These are phyloP conservation scores for Saturnispora kantuleensis DNA, from an alignment of 805 yeast genomes.

Conservation along the genomic window DNA sequence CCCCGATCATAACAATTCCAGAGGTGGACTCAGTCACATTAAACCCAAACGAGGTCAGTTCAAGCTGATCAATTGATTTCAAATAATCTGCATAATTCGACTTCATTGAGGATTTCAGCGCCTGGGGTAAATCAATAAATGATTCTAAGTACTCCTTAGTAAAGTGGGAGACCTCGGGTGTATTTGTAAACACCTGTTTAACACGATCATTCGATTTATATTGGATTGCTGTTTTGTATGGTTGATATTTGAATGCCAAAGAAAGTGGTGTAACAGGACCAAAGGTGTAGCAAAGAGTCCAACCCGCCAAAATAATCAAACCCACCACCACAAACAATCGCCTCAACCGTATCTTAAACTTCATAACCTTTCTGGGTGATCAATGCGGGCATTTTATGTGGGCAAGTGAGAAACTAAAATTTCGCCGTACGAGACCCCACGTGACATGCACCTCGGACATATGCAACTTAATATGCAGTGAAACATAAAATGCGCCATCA, in stretches of 20 bases:
- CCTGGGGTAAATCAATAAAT: conserved; percentile 5
- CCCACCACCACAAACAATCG: no score
- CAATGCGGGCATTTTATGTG: neutral
- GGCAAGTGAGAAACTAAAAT: no score
- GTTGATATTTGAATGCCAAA: neutral
- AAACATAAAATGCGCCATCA: no score
- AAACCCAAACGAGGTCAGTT: conserved; percentile 27
- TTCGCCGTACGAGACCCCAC: no score
- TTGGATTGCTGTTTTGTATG: neutral
- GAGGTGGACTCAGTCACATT: neutral
- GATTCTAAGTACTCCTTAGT: conserved; percentile 6
- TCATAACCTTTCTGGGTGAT: neutral
- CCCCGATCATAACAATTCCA: conserved; percentile 44
- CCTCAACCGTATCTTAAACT: neutral
- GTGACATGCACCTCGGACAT: no score
- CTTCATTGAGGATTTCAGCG: neutral
- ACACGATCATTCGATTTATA: neutral
- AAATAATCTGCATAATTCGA: conserved; percentile 28
- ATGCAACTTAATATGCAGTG: no score
- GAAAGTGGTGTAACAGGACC: neutral
- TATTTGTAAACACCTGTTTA: neutral
- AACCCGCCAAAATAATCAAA: no score
- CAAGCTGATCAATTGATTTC: conserved; percentile 23
- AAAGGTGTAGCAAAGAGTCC: neutral
- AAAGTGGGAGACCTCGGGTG: neutral